Base-by-base conservation (phyloP, 2,329 filamentous ascomycete species). In the Decorospora gaudefroyi region DNA sequence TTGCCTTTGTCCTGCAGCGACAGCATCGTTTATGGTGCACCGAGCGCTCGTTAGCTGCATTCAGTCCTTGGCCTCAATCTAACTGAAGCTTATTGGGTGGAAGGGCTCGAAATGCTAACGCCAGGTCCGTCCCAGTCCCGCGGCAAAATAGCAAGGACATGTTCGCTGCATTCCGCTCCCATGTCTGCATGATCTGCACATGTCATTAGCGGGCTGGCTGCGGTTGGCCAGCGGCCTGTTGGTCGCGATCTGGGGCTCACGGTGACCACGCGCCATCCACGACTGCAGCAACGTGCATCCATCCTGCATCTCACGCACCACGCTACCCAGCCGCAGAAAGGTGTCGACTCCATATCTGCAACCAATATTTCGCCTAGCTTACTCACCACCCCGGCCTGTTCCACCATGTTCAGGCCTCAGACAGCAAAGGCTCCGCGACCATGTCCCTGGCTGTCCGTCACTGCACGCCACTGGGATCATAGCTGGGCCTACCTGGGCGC, bases 131-230 rank as follows among this genome's bases (percentile, higher is more conserved):
- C 55, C 46, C 45, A 47, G 49, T 55, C 53, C 53, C 43, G 59
- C 62, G 62, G 63, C 64, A 64, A 62, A 62, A 62, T 57, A 63
- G 43, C 57, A 63, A 54, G 61, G 55, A 55, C 59, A 51, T 59
- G 59, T 62, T 63, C 54, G 53, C 49, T 61, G 60, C 60, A 61
- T 63, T 56, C 63, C 51, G 51, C 55, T 59, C 57, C 60, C 58
- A 56, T 51, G 55, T n/a, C 59, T 65, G 61, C 63, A 68, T 64
- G 64, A 68, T 68, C 64, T 62, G 62, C 63, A 61, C 54, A 59
- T 57, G 56, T 64, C 55, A 59, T 52, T 53, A 57, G 47, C 58
- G 57, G 61, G 50, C 54, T 40, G 38, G 59, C 50, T 59, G 48
- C 59, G 59, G 60, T 61, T 65, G 62, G 62, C 46, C 54, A 57